Evolutionary conservation across 345 rosid species (phyloP), one percentile per base, ranked within the genome.

Genomic region (Triadica sebifera): DNA sequence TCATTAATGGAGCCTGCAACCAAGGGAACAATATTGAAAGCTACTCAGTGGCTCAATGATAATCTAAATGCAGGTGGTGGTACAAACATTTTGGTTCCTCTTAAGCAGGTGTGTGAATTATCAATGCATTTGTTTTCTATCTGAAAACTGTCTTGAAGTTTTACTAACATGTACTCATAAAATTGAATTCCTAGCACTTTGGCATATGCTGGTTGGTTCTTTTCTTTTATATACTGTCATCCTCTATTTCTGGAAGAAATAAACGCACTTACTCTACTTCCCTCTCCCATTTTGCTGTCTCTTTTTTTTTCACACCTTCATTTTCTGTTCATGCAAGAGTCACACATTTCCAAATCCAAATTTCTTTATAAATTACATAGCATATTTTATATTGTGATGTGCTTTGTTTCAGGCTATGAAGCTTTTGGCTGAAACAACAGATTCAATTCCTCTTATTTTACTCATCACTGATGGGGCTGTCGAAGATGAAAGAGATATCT

Each of bases 391-490:
- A 24, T 29, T 59, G 2, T 20, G 20, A 39, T 59, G 55, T 59
- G 55, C 7, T 52, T 46, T 63, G 22, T 41, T 73, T 69, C 39
- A 80, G 83, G 83, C 83, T 29, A 60, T 75, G 39, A 75, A 61
- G 66, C 67, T 75, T 47, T 67, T 80, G 79, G 83, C 79, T 43
- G 79, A 80, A 51, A 66, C 77, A 41, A 72, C 67, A 7, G 62
- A 80, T 22, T 75, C 79, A 24, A 65, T 75, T 22, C 83, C 83
- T 37, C 77, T 80, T 68, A 75, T 80, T 67, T 75, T 80, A 61
- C 79, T 80, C 57, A 52, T 80, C 39, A 80, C 83, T 20, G 83
- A 80, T 71, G 83, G 83, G 22, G 29, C 76, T 46, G 79, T 80
- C 17, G 71, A 75, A 52, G 79, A 80, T 62, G 83, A 80, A 62